These are phyloP conservation scores for Zygoascus hellenicus DNA, from an alignment of 1,139 yeast genomes.

Conservation along the genomic window DNA sequence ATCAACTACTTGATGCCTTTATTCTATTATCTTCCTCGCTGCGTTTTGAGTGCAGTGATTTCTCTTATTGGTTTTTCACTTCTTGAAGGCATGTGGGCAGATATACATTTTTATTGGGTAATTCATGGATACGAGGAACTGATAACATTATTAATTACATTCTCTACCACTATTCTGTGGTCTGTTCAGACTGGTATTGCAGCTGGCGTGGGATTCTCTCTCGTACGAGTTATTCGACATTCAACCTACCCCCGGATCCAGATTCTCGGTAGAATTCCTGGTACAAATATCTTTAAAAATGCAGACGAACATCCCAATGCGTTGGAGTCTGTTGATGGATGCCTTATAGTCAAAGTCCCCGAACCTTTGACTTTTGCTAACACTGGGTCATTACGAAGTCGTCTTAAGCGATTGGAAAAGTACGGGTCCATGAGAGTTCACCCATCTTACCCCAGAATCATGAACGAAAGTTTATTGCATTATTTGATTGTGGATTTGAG, in stretches of 20 bases:
- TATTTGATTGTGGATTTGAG: conserved; percentile 74
- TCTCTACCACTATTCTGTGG: conserved; percentile 65
- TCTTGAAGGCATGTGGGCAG: conserved; percentile 83
- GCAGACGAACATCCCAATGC: conserved; percentile 49
- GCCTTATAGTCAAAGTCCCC: conserved; percentile 79
- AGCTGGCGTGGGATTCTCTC: conserved; percentile 74
- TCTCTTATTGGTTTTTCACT: conserved; percentile 73
- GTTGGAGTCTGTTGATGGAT: conserved; percentile 72
- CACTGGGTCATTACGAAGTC: conserved; percentile 69
- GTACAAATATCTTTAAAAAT: conserved; percentile 67
- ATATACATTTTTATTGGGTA: conserved; percentile 64
- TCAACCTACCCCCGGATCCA: conserved; percentile 87
- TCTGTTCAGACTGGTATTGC: conserved; percentile 89
- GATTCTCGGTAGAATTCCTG: conserved; percentile 76
- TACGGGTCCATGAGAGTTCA: conserved; percentile 82
- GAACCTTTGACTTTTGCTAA: conserved; percentile 93
- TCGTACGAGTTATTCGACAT: conserved; percentile 75
- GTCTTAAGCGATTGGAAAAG: conserved; percentile 71
- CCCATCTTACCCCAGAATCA: conserved; percentile 64
- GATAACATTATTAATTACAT: conserved; percentile 65
- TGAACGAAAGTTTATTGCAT: conserved; percentile 51
- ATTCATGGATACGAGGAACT: conserved; percentile 76
- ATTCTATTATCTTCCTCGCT: conserved; percentile 70
- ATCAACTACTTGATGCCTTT: conserved; percentile 55
- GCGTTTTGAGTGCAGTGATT: conserved; percentile 77